Conservation (phyloP, 768 basidiomycete species). For the Boletus tomentosulus region DNA sequence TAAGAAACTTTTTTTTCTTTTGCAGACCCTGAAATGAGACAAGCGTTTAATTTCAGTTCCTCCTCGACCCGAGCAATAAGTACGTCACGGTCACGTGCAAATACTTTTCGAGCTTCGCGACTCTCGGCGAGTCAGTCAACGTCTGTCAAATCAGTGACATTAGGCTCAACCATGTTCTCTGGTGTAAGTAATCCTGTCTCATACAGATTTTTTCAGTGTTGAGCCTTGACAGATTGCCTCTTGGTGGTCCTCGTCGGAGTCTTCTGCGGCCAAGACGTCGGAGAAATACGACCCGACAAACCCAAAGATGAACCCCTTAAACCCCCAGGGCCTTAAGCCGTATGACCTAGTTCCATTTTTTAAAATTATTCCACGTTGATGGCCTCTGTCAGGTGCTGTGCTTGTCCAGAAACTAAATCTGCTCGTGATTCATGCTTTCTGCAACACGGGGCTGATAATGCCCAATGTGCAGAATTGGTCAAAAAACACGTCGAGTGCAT, state of each 20-base stretch:
- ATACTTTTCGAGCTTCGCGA: neutral
- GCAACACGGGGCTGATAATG: conserved; percentile 57
- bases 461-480: conserved; percentile 78
- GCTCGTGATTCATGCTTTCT: conserved; percentile 95
- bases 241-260: conserved; percentile 48
- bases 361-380: neutral
- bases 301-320: conserved; percentile 81
- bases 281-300: conserved; percentile 67
- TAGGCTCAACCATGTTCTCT: conserved; percentile 36
- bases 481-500: conserved; percentile 87
- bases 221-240: conserved; percentile 41
- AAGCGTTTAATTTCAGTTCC: neutral
- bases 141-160: too few relatives aligned
- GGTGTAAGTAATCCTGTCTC: conserved; percentile 27
- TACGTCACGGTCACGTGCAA: neutral
- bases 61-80: neutral
- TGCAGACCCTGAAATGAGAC: neutral
- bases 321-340: conserved; percentile 95
- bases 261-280: conserved; percentile 26
- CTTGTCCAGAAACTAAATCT: conserved; percentile 90
- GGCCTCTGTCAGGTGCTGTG: conserved; percentile 70
- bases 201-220: neutral
- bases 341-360: conserved; percentile 35
- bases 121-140: neutral
- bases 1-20: neutral